These are phyloP conservation scores for Fusarium brevicatenulatum DNA, from an alignment of 2,329 filamentous ascomycete species.

Conservation along the genomic window DNA sequence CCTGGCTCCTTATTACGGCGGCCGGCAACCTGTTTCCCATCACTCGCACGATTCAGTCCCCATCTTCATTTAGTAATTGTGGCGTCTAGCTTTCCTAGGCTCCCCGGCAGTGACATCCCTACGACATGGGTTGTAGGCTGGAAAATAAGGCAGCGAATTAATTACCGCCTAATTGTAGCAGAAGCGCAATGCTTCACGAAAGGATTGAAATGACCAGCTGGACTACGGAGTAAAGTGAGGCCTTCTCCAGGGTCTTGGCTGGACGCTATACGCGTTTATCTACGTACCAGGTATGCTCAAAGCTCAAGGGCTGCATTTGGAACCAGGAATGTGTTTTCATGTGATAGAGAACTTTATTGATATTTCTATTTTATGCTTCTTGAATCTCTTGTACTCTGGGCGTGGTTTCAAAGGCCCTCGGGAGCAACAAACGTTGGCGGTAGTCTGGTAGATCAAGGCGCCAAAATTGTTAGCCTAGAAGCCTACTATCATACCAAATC, in stretches of 20 bases:
- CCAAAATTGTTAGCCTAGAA: no score
- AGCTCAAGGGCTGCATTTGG: no score
- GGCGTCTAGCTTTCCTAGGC: background rate
- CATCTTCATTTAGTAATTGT: background rate
- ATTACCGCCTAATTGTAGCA: background rate
- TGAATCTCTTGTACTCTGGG: background rate
- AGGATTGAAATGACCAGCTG: background rate
- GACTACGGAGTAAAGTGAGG: background rate
- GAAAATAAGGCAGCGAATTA: background rate
- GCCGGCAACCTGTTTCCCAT: background rate
- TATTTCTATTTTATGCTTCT: background rate
- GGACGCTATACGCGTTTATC: background rate
- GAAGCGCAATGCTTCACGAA: background rate
- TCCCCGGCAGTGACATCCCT: background rate
- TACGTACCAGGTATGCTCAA: no score
- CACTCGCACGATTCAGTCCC: background rate
- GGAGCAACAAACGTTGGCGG: background rate
- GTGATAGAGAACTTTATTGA: background rate
- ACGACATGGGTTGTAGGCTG: background rate
- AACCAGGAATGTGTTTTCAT: background rate
- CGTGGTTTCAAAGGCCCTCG: background rate
- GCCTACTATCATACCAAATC: background rate
- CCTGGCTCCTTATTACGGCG: background rate
- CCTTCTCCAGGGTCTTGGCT: background rate
- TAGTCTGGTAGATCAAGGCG: no score